Base-by-base conservation (phyloP, 495 filamentous ascomycete genomes). In the Xylaria curta region DNA sequence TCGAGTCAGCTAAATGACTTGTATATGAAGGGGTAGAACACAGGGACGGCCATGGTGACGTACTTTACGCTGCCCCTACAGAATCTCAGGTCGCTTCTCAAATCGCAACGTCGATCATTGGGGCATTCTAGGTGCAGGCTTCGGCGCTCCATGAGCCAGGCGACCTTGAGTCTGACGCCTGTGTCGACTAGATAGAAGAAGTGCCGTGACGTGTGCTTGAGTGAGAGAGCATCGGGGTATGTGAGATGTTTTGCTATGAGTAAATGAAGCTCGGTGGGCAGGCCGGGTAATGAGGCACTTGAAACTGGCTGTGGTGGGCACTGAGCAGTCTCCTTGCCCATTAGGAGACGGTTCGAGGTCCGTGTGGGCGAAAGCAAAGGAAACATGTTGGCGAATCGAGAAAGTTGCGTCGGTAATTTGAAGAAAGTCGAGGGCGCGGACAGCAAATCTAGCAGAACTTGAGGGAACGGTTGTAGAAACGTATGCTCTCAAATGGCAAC, bases 151-250 rank as follows among this genome's bases (percentile, higher is more conserved):
- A 91, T 83, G 0, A 93, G 80, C 90, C 91, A 93, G 73, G 88
- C 85, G 7, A 93, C 85, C 71, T 93, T 92, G 28, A 91, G 81
- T 51, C 84, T 76, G 0, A 92, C 86, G 13, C 89, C 90, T 1
- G 90, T 93, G 73, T 91, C 87, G 60, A 92, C 89, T 1, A 90
- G 76, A n/a, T 74, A 73, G 78, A 88, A 89, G 76, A 93, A 90
- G 73, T 91, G 86, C 49, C 86, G 86, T 72, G 78, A 87, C 36
- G 85, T 87, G 76, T 92, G 89, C 72, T 92, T 92, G 26, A 93
- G 81, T 1, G 77, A 90, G 38, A 85, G 82, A 1, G 87, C 87
- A 71, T 90, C 87, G 1, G 88, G 88, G 69, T 90, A 89, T 26
- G 81, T 85, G 66, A 89, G 87, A 60, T 86, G 79, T 12, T 75